These are phyloP conservation scores for Salix exigua DNA, from an alignment of 345 rosid genomes.

Conservation along the genomic window DNA sequence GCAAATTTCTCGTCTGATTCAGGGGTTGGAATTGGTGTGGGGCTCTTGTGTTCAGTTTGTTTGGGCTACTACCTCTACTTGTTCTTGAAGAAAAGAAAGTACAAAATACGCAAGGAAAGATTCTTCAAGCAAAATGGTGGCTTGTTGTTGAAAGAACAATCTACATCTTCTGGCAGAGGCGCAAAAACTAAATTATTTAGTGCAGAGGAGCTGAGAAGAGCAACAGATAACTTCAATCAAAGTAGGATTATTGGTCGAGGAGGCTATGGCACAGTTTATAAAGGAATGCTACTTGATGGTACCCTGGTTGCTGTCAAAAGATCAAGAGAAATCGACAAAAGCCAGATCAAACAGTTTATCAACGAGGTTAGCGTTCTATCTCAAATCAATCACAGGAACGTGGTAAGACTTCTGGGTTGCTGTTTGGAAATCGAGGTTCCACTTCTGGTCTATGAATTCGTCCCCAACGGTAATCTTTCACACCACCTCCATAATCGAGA, in stretches of 20 bases:
- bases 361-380: slow-evolving; percentile 10
- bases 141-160: neutral
- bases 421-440: slow-evolving; percentile 13
- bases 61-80: too few species aligned
- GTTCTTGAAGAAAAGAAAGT: too few species aligned
- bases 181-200: neutral
- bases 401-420: slow-evolving; percentile 12
- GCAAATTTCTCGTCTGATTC: too few species aligned
- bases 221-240: neutral
- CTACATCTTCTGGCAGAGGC: neutral
- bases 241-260: slow-evolving; percentile 16
- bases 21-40: too few species aligned
- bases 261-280: slow-evolving; percentile 11
- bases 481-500: slow-evolving; percentile 1
- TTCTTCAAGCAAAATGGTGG: slow-evolving; percentile 6
- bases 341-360: slow-evolving; percentile 6
- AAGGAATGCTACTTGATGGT: slow-evolving; percentile 13
- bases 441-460: slow-evolving; percentile 8
- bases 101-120: neutral
- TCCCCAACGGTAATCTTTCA: neutral
- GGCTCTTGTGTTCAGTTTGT: too few species aligned
- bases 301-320: slow-evolving; percentile 9
- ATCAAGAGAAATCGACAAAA: neutral
- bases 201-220: slow-evolving; percentile 4
- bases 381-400: slow-evolving; percentile 14